Evolutionary conservation across 768 basidiomycete species (phyloP).

Genomic region (Lactifluus pinguis): DNA sequence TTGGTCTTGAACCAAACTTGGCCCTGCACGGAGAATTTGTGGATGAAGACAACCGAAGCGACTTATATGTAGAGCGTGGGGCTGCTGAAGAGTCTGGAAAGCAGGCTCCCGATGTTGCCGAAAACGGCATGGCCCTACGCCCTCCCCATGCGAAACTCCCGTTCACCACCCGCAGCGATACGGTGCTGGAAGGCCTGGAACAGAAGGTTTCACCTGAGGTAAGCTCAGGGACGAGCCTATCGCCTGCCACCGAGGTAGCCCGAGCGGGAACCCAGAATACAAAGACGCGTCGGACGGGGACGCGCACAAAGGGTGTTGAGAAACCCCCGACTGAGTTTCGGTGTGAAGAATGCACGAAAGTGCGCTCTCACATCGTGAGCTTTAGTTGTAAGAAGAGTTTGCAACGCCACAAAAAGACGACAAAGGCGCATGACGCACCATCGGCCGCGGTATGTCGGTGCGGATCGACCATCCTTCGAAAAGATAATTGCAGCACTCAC

Average conservation of each 20-base stretch:
- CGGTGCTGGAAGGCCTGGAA: too few relatives aligned
- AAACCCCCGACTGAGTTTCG: neutral
- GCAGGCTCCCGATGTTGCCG: neutral
- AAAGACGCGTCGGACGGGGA: neutral
- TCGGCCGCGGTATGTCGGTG: too few relatives aligned
- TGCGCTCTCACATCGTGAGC: neutral
- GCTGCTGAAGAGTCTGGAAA: neutral
- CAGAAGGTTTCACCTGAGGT: neutral
- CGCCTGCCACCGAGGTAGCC: neutral
- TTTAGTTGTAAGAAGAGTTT: neutral
- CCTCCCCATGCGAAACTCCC: neutral
- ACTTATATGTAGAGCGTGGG: neutral
- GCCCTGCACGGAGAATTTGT: too few relatives aligned
- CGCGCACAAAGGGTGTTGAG: neutral
- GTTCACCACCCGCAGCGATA: too few relatives aligned
- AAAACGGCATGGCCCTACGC: neutral
- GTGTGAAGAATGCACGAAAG: neutral
- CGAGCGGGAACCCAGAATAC: neutral
- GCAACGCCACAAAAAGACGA: neutral
- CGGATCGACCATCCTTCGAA: neutral
- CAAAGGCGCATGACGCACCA: neutral
- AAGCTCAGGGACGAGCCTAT: neutral
- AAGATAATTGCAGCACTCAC: too few relatives aligned
- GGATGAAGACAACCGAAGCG: neutral
- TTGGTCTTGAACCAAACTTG: neutral